These are phyloP conservation scores for Beta corolliflora DNA, from an alignment of 179 eudicot species.

Conservation along the genomic window DNA sequence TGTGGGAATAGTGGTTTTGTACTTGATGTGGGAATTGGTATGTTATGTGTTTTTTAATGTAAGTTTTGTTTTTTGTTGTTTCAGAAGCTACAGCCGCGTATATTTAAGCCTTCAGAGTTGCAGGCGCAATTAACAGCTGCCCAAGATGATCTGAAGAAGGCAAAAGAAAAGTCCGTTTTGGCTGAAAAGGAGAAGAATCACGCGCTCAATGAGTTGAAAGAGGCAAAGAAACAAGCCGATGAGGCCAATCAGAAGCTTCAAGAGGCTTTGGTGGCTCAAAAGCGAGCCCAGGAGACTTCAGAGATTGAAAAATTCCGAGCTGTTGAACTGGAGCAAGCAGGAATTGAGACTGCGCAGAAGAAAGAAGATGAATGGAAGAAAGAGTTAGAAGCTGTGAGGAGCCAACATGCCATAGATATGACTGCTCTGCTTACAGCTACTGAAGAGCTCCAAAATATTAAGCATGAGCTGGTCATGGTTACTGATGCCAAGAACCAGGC, in stretches of 20 bases:
- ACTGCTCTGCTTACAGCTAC: conserved; percentile 62
- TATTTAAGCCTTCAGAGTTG: conserved; percentile 71
- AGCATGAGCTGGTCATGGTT: conserved; percentile 67
- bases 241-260: conserved; percentile 79
- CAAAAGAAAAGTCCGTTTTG: conserved; percentile 59
- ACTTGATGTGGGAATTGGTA: not conserved
- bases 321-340: conserved; percentile 82
- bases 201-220: conserved; percentile 61
- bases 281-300: conserved; percentile 72
- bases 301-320: conserved; percentile 91
- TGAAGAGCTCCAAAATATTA: conserved; percentile 68
- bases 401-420: conserved; percentile 70
- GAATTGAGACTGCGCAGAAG: conserved; percentile 70
- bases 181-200: conserved; percentile 82
- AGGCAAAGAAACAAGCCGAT: conserved; percentile 68
- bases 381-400: conserved; percentile 67
- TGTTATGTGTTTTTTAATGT: conserved; percentile 14
- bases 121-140: conserved; percentile 66
- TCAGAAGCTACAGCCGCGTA: conserved; percentile 69
- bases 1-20: not conserved
- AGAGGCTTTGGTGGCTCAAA: conserved; percentile 82
- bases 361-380: conserved; percentile 81
- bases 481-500: conserved; percentile 73
- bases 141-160: conserved; percentile 80
- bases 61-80: conserved; percentile 20